Evolutionary conservation across 1,284 basidiomycete species (phyloP).

Genomic region (Malassezia yamatoensis): DNA sequence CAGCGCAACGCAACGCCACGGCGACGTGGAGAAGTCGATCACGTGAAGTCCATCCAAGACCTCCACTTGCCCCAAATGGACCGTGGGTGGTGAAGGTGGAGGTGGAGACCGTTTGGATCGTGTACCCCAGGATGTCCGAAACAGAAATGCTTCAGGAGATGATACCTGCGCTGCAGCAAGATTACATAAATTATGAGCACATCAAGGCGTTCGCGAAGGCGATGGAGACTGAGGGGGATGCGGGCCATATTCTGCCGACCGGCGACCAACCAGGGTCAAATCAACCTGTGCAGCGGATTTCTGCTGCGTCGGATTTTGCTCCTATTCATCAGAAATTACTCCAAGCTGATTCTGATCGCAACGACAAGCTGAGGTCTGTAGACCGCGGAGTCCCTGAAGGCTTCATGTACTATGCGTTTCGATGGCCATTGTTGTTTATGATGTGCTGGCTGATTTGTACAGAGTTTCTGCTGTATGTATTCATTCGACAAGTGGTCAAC

Average conservation of each 20-base stretch:
- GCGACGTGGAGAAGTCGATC: too few species aligned
- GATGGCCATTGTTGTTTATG: slow-evolving; percentile 53
- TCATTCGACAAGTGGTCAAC: slow-evolving; percentile 73
- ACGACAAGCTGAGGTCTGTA: slow-evolving; percentile 11
- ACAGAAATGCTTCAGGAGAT: neutral
- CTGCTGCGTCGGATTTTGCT: slow-evolving; percentile 43
- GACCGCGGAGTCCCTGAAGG: slow-evolving; percentile 38
- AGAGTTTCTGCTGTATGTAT: slow-evolving; percentile 72
- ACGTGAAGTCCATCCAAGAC: neutral
- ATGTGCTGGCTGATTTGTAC: slow-evolving; percentile 74
- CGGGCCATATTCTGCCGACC: neutral
- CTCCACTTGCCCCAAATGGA: neutral
- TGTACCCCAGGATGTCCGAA: neutral
- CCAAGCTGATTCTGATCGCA: neutral
- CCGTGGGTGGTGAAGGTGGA: neutral
- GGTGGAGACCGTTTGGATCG: neutral
- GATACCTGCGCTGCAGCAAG: neutral
- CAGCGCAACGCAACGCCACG: too few species aligned
- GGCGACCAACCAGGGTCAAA: neutral
- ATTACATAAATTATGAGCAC: slow-evolving; percentile 1
- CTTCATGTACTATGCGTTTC: slow-evolving; percentile 31
- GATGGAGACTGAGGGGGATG: neutral
- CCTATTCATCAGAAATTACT: slow-evolving; percentile 34
- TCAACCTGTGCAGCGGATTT: slow-evolving; percentile 16
- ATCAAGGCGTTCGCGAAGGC: slow-evolving; percentile 8